Base-by-base conservation (phyloP, 495 filamentous ascomycete genomes). In the Acidomyces sp. region DNA sequence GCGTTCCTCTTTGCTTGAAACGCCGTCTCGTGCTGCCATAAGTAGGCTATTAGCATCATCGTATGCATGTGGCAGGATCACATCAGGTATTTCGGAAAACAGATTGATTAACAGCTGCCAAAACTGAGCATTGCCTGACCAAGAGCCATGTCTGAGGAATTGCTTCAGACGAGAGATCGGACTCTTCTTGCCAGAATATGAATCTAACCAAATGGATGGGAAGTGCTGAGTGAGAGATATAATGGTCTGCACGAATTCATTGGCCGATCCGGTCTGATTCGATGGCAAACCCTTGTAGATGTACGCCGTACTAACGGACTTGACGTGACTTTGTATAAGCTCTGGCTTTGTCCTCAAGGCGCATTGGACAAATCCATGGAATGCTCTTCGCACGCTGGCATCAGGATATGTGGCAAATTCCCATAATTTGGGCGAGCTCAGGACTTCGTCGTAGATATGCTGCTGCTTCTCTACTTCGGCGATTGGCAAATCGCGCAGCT, bases 141-240 rank as follows among this genome's bases (percentile, higher is more conserved):
- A 80, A 1, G 87, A 92, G 32, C 92, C 90, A 51, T 76, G 77
- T 40, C 79, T 74, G n/a, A 95, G 63, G 50, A 92, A 92, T 15
- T 72, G 65, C 23, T 66, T 69, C 3, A 97, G 52, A 20, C 75
- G 67, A 22, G 70, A 69, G 0, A 75, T 61, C 0, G 78, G 68
- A 19, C 77, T 64, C 28, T 74, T 80, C 54, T 85, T 88, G 40
- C 67, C 66, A 12, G 58, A 65, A 53, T 80, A 81, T 25, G 75
- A 64, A 0, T 70, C 63, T 3, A 73, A 80, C 90, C 88, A 97
- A 15, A 85, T 62, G 12, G 76, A 66, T 2, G 87, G 80, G 22
- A 73, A 67, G 16, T 51, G 54, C 6, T 57, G 48, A 0, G 87
- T 86, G 20, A 92, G 54, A 11, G 63, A 57, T 12, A 71, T 57